phyloP scores from a whole-genome alignment of 2,329 filamentous ascomycete species.

The Xylariales sp. region DNA sequence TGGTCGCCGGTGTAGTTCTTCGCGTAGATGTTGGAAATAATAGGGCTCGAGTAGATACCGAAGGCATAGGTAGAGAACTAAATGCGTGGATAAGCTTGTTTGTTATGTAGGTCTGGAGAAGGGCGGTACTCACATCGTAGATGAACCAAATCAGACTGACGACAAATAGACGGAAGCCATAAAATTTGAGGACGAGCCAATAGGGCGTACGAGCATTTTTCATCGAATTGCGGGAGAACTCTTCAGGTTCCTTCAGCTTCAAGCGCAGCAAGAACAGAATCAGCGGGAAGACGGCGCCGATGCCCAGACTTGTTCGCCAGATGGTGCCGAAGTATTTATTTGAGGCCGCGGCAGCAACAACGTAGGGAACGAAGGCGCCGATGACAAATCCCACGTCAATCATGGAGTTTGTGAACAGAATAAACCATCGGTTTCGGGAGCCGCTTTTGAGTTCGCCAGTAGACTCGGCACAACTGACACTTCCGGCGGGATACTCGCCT shows the following conservation, averaged over 20 bases:
- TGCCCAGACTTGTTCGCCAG: constrained; percentile 84
- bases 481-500: constrained; percentile 84
- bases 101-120: background rate
- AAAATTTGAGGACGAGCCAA: constrained; percentile 69
- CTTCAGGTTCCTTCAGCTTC: constrained; percentile 81
- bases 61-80: constrained; percentile 86
- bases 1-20: constrained; percentile 53
- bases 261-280: constrained; percentile 77
- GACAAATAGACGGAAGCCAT: constrained; percentile 76
- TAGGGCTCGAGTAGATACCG: constrained; percentile 83
- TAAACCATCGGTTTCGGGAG: constrained; percentile 89
- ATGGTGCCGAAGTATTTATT: constrained; percentile 75
- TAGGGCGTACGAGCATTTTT: constrained; percentile 66
- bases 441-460: constrained; percentile 84
- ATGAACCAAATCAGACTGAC: constrained; percentile 87
- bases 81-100: background rate
- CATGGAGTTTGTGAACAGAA: constrained; percentile 88
- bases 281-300: constrained; percentile 82
- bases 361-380: constrained; percentile 78
- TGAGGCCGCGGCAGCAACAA: constrained; percentile 66
- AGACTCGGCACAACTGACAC: constrained; percentile 84
- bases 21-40: constrained; percentile 73
- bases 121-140: constrained; percentile 68
- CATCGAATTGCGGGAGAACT: constrained; percentile 79
- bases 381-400: constrained; percentile 88